Evolutionary conservation across 192 early-diverging fungal genomes (phyloP).

Genomic region (Coemansia sp.): DNA sequence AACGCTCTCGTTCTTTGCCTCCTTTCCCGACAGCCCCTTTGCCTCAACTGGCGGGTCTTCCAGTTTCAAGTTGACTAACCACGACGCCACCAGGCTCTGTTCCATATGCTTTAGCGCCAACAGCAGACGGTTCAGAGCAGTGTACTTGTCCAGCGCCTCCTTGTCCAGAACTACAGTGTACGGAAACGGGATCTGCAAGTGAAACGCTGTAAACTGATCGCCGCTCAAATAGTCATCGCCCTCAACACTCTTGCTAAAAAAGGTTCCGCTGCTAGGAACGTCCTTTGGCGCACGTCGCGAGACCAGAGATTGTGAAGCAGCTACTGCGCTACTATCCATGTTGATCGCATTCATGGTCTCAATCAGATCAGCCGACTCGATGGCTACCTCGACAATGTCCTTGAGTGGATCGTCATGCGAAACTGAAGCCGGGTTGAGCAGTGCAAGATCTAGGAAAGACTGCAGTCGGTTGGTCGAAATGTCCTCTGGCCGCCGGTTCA

Average conservation of each 20-base stretch:
- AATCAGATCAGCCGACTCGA: constrained; percentile 68
- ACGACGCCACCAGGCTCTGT: constrained; percentile 70
- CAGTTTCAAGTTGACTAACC: constrained; percentile 59
- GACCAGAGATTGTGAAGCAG: constrained; percentile 7
- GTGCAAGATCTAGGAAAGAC: constrained; percentile 81
- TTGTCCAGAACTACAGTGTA: constrained; percentile 83
- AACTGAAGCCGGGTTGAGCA: constrained; percentile 84
- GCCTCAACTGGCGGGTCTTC: constrained; percentile 28
- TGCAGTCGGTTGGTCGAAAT: constrained; percentile 68
- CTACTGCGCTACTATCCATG: neutral
- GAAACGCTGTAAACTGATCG: constrained; percentile 77
- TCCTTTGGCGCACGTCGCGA: neutral
- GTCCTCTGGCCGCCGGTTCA: constrained; percentile 54
- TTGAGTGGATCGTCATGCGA: constrained; percentile 77
- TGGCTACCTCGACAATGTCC: constrained; percentile 81
- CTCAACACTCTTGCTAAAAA: constrained; percentile 18
- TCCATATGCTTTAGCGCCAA: constrained; percentile 88
- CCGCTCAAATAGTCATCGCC: constrained; percentile 55
- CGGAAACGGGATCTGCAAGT: constrained; percentile 85
- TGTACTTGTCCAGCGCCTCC: constrained; percentile 85
- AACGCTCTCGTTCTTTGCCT: constrained; percentile 49
- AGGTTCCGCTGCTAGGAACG: constrained; percentile 7
- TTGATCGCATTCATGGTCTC: constrained; percentile 37
- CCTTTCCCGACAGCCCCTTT: constrained; percentile 28
- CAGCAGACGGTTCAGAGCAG: constrained; percentile 84